Percentiles rank a stretch among this genome's conserved stretches.
Evolutionary conservation across 306 rosid species (phyloP).

Genomic region (Glycine soja): DNA sequence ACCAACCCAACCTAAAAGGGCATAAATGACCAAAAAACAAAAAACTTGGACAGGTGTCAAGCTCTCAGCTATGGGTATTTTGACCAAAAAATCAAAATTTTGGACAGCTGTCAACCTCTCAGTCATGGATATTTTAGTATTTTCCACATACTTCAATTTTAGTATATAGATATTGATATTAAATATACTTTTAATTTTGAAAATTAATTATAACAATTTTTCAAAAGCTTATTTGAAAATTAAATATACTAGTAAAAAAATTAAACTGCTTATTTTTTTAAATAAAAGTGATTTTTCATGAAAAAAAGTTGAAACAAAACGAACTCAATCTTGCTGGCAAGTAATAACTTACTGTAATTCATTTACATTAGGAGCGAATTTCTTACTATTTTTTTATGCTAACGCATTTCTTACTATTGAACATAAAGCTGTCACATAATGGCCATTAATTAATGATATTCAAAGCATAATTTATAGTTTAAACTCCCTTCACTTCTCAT

Average conservation of each 20-base stretch:
- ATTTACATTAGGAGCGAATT: conserved; percentile 5
- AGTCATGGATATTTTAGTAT: too few species aligned
- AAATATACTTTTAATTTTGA: neutral
- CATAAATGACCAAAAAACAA: too few species aligned
- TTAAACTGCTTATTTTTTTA: neutral
- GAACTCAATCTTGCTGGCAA: neutral
- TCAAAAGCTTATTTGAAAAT: neutral
- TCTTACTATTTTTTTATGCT: too few species aligned
- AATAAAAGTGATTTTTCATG: neutral
- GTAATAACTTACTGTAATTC: conserved; percentile 39
- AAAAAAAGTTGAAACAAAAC: neutral
- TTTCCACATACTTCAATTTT: too few species aligned
- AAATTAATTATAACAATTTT: neutral
- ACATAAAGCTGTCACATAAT: conserved; percentile 16
- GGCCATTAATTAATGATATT: conserved; percentile 33
- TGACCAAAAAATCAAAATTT: too few species aligned
- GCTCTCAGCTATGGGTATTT: too few species aligned
- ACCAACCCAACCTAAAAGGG: too few species aligned
- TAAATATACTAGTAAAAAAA: neutral
- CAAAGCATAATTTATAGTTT: conserved; percentile 26
- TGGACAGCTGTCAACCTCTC: too few species aligned
- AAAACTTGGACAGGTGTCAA: too few species aligned
- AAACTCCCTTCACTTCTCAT: conserved; percentile 40
- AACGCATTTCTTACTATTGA: conserved; percentile 30
- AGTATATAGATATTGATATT: too few species aligned